Base-by-base conservation (phyloP, 2,329 filamentous ascomycete genomes). In the Xylaria polymorpha region DNA sequence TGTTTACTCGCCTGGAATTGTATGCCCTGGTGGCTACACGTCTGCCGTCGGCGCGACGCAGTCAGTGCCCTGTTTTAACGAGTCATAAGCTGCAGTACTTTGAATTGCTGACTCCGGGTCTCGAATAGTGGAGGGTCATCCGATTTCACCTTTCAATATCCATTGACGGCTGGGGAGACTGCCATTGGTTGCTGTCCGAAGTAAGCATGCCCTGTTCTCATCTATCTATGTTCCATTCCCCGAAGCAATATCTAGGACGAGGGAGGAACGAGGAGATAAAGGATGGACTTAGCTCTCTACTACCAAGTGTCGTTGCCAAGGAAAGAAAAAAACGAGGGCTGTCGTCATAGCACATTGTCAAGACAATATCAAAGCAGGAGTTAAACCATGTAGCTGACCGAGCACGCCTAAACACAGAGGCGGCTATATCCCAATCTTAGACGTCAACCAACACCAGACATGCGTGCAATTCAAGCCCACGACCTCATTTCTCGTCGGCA, bases 131-230 rank as follows among this genome's bases (percentile, higher is more conserved):
- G 65, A n/a, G 64, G 57, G 20, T 57, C 58, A 14, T 65, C 61
- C 20, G 41, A 68, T 58, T 70, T 68, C 56, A 2, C 22, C 1
- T 73, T 73, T 39, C 43, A 66, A 22, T 73, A 46, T 39, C 67
- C 69, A 12, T 51, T 71, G 29, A 62, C 57, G 2, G 48, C 51
- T 9, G 65, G 59, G n/a, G 69, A 73, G 62, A 70, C 67, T 1
- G 71, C 69, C 9, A 62, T 73, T 6, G 71, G 71, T 15, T 73
- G 69, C 25, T 73, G 69, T 65, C 71, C 71, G 3, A 51, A 39
- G 69, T 71, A 44, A 70, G 68, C 66, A 32, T 39, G n/a, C 48
- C n/a, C n/a, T 14, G n/a, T 44, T 43, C n/a, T 39, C 43, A 25
- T 66, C 57, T 18, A 29, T 50, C 9, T 18, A 44, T 41, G 25